Evolutionary conservation across 371 early-diverging fungal genomes (phyloP).

Genomic region (Mycotypha africana): DNA sequence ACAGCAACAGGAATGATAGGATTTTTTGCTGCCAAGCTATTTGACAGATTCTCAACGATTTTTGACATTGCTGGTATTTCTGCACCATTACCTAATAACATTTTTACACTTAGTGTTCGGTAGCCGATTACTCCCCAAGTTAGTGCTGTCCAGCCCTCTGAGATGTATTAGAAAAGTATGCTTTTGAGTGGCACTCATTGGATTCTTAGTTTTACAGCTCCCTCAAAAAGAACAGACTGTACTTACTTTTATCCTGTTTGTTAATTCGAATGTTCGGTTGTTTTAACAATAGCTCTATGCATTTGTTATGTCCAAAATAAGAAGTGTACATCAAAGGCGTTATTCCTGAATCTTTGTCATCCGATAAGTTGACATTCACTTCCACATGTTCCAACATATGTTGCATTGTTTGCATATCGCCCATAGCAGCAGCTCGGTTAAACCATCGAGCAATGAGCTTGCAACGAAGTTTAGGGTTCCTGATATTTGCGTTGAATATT

Average conservation of each 20-base stretch:
- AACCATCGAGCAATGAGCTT: constrained; percentile 7
- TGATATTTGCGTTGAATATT: too few species aligned
- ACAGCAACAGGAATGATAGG: too few species aligned
- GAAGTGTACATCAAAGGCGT: constrained; percentile 18
- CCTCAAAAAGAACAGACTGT: too few species aligned
- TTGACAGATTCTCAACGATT: too few species aligned
- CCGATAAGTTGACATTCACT: constrained; percentile 2
- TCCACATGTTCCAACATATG: constrained; percentile 1
- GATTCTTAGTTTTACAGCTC: too few species aligned
- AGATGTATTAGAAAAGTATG: too few species aligned
- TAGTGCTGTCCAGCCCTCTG: constrained; percentile 92
- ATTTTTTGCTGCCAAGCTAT: too few species aligned
- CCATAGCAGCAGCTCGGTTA: constrained; percentile 20
- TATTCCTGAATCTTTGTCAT: constrained; percentile 7
- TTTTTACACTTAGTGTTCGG: constrained; percentile 54
- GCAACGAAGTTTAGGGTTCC: constrained; percentile 5
- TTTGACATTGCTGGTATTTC: too few species aligned
- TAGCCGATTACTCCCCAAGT: constrained; percentile 87
- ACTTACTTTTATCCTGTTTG: constrained; percentile 21
- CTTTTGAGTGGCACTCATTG: too few species aligned
- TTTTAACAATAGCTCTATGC: constrained; percentile 8
- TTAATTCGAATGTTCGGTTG: constrained; percentile 8
- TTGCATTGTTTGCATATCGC: constrained; percentile 11
- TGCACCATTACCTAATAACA: constrained; percentile 72
- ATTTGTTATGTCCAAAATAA: constrained; percentile 17